A percentile compares a stretch with the other conserved stretches of the same genome.
phyloP scores from a whole-genome alignment of 495 filamentous ascomycete genomes.

The Penicillium soppii region DNA sequence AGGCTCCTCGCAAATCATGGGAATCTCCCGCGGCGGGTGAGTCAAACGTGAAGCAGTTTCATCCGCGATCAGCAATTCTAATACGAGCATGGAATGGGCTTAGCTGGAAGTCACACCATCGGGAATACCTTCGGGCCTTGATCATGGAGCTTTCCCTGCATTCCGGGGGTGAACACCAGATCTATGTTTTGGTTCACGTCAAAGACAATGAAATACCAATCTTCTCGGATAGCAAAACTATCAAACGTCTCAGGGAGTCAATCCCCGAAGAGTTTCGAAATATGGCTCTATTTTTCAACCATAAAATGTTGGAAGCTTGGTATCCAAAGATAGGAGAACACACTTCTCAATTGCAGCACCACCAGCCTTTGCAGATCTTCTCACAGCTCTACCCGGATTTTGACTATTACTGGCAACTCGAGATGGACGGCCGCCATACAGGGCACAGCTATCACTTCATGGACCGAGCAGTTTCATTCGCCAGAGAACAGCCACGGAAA shows the following conservation, averaged over 20 bases:
- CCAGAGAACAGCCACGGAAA: constrained; percentile 60
- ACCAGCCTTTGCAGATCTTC: constrained; percentile 49
- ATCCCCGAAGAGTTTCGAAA: constrained; percentile 65
- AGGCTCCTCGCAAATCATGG: constrained; percentile 4
- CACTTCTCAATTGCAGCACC: constrained; percentile 27
- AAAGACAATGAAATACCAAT: constrained; percentile 53
- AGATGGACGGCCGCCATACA: constrained; percentile 69
- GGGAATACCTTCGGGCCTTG: constrained; percentile 67
- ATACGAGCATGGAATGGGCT: constrained; percentile 68
- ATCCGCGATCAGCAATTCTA: constrained; percentile 63
- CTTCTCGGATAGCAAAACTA: constrained; percentile 53
- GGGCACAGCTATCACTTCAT: constrained; percentile 72
- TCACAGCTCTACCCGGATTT: constrained; percentile 67
- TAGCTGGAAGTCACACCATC: constrained; percentile 67
- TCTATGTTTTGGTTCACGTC: constrained; percentile 74
- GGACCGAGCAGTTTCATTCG: constrained; percentile 58
- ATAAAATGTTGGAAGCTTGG: constrained; percentile 27
- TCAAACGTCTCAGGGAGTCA: constrained; percentile 42
- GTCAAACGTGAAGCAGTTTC: constrained; percentile 12
- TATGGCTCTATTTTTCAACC: constrained; percentile 69
- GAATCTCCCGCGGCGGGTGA: not conserved
- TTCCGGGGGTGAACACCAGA: constrained; percentile 74
- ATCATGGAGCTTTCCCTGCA: constrained; percentile 70
- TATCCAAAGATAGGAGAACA: constrained; percentile 30
- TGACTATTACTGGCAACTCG: constrained; percentile 76